These are phyloP conservation scores for Stylosanthes scabra DNA, from an alignment of 331 rosid species.

Conservation along the genomic window DNA sequence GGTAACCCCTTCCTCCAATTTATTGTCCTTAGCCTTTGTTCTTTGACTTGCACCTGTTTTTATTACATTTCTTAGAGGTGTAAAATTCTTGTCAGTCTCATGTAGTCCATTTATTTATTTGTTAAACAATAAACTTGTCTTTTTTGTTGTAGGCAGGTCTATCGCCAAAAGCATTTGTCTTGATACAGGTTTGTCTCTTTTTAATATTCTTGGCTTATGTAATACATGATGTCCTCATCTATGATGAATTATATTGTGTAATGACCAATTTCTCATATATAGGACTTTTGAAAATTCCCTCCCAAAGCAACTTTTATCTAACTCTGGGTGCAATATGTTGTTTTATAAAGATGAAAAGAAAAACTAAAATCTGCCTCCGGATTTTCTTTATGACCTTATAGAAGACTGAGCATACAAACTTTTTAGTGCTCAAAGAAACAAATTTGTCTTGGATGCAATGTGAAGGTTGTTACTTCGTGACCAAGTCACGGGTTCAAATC, in stretches of 20 bases:
- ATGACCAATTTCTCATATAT: constrained; percentile 19
- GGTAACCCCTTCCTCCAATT: too few relatives aligned
- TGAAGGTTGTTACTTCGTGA: too few relatives aligned
- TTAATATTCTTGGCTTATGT: constrained; percentile 33
- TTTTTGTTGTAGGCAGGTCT: constrained; percentile 84
- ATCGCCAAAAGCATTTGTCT: constrained; percentile 81
- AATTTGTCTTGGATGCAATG: background rate
- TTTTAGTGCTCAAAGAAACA: constrained; percentile 12
- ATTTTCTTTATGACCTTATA: constrained; percentile 15
- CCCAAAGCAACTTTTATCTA: background rate
- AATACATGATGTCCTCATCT: constrained; percentile 9
- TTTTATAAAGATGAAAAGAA: constrained; percentile 2
- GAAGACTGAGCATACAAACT: background rate
- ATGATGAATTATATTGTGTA: constrained; percentile 2
- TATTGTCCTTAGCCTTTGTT: constrained; percentile 2
- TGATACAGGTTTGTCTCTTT: constrained; percentile 78
- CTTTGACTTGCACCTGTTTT: constrained; percentile 3
- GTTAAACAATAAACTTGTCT: constrained; percentile 32
- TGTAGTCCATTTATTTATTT: constrained; percentile 16
- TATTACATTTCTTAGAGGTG: constrained; percentile 20
- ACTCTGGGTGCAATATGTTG: background rate
- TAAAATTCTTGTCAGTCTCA: constrained; percentile 21
- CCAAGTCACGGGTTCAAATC: too few relatives aligned
- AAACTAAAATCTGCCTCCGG: constrained; percentile 2
- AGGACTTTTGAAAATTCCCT: constrained; percentile 20